A percentile compares a stretch with the other conserved stretches of the same genome.
Evolutionary conservation across 257 asterid species (phyloP).

Genomic region (Plantago elongata): DNA sequence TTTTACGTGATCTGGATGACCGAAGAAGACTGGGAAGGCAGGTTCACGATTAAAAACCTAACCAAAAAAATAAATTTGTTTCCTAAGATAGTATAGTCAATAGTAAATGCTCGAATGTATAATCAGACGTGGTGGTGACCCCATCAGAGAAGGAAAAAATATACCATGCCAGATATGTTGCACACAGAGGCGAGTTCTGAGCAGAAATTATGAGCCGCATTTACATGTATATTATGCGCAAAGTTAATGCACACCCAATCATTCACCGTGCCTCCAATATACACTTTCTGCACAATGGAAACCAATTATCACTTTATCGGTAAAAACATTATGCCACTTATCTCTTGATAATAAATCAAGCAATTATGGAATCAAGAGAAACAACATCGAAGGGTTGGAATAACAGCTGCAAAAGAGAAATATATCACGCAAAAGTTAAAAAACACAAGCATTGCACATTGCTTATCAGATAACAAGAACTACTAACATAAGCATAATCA

Average conservation of each 20-base stretch:
- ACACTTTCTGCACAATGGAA: slow-evolving; percentile 67
- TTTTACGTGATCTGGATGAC: slow-evolving; percentile 80
- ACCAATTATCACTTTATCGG: neutral
- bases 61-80: neutral
- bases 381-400: no score
- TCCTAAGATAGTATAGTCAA: no score
- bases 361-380: no score
- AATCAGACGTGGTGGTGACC: neutral
- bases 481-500: no score
- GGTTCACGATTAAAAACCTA: slow-evolving; percentile 72
- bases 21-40: slow-evolving; percentile 54
- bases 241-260: slow-evolving; percentile 85
- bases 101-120: neutral
- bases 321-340: neutral
- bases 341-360: neutral
- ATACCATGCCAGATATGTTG: slow-evolving; percentile 87
- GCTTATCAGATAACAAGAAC: no score
- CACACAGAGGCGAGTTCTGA: slow-evolving; percentile 94
- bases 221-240: slow-evolving; percentile 64
- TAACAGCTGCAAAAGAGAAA: no score
- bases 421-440: no score
- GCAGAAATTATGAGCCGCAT: slow-evolving; percentile 58
- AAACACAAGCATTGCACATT: no score
- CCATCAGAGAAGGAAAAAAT: neutral
- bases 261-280: slow-evolving; percentile 78